Evolutionary conservation across 257 asterid genomes (phyloP), one percentile per base, ranked within the genome.

Genomic region (Gentiana straminea): DNA sequence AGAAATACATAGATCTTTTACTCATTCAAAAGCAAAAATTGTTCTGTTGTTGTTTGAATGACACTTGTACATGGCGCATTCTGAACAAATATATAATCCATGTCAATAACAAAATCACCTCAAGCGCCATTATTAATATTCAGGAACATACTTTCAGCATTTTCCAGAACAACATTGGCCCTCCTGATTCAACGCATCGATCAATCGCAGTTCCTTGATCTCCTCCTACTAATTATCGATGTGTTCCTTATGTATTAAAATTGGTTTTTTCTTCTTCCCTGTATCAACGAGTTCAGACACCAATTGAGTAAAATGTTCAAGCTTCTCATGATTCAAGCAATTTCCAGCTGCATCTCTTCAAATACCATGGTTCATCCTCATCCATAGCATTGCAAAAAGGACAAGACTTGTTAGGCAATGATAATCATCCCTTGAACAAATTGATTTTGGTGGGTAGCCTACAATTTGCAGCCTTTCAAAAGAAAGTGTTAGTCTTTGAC

Each of bases 251-350:
- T 86, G 94, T 52, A 84, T 68, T 50, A 43, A 39, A 54, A 60
- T 64, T 53, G 41, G 24, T 24, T 24, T 43, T 58, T 62, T 85
- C 96, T 78, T 91, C 85, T 84, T 91, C 78, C 94, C 96, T 39
- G 94, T 84, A 64, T 87, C 96, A 63, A 84, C 82, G 70, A 91
- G 79, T 76, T 84, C 94, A 2, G 95, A 91, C 61, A 83, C 96
- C 96, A 80, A 72, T 73, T 82, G 79, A 66, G 94, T 86, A 68
- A 82, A 86, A 59, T 57, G 61, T 36, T 79, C 65, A 64, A 91
- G 87, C 86, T 81, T 88, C 24, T 83, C 95, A 39, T 83, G 88
- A 76, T 81, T 59, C 70, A 76, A 70, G 84, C 77, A 71, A 91
- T 80, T 68, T 91, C 90, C 52, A 72, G 75, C 64, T 80, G 81